Conservation (phyloP, 257 asterid genomes). For the Solanum lignicaule region DNA sequence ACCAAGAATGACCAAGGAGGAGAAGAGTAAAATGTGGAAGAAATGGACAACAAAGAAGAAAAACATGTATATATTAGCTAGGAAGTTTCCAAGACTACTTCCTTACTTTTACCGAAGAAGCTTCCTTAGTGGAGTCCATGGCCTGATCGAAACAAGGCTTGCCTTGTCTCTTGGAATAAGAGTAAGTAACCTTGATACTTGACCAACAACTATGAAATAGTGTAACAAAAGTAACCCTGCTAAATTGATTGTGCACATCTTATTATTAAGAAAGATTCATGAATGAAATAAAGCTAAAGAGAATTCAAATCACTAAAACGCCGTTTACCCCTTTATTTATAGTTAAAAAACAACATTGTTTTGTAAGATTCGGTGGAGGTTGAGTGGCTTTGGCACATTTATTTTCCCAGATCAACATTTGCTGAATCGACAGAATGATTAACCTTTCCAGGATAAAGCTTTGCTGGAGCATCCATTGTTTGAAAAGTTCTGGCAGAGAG, state of each 20-base stretch:
- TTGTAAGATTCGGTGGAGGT: not conserved
- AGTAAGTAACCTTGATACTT: conserved; percentile 33
- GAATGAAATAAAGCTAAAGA: not conserved
- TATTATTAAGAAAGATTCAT: not conserved
- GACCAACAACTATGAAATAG: not conserved
- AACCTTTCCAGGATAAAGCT: conserved; percentile 58
- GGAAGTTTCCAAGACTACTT: conserved; percentile 66
- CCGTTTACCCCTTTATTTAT: not conserved
- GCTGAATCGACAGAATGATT: conserved; percentile 10
- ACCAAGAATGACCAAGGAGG: conserved; percentile 63
- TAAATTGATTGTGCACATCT: not conserved
- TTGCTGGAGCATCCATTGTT: conserved; percentile 42
- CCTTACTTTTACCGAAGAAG: conserved; percentile 53
- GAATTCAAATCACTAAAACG: not conserved
- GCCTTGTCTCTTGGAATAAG: conserved; percentile 51
- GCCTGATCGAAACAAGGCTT: conserved; percentile 52
- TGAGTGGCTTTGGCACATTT: not conserved
- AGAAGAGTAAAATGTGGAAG: conserved; percentile 69
- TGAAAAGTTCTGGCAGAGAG: conserved; percentile 73
- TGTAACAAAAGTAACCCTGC: not conserved
- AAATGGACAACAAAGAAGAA: conserved; percentile 57
- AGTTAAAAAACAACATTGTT: not conserved
- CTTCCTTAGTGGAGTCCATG: conserved; percentile 81
- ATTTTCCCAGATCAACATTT: not conserved
- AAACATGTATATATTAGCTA: conserved; percentile 55